Conservation (phyloP, 2,329 filamentous ascomycete genomes). For the Talaromyces sp. region DNA sequence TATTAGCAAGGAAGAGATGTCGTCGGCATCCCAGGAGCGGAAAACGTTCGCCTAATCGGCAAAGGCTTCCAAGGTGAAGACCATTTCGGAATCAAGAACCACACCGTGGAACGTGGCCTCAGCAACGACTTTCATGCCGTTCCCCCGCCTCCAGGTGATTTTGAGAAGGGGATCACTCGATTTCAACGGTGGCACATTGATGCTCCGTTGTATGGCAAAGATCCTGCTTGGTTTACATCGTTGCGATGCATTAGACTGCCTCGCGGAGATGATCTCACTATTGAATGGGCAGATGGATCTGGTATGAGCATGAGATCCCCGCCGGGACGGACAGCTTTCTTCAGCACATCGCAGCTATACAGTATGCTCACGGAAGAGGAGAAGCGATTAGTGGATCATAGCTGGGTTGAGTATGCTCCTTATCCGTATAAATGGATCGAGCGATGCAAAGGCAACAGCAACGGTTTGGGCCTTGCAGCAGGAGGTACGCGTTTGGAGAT, state of each 20-base stretch:
- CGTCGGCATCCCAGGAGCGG: conserved; percentile 15
- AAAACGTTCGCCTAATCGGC: conserved; percentile 16
- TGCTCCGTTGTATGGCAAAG: conserved; percentile 43
- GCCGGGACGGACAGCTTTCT: conserved; percentile 9
- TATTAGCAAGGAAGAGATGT: conserved; percentile 16
- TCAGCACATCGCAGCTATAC: conserved; percentile 16
- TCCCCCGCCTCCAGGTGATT: conserved; percentile 33
- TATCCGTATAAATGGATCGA: conserved; percentile 47
- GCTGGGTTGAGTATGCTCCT: conserved; percentile 48
- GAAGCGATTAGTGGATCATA: conserved; percentile 41
- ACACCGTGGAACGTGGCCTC: conserved; percentile 10
- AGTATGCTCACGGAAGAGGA: conserved; percentile 43
- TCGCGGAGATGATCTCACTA: conserved; percentile 33
- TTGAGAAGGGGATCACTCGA: conserved; percentile 42
- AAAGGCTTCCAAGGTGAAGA: conserved; percentile 15
- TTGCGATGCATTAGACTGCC: conserved; percentile 42
- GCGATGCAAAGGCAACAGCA: conserved; percentile 40
- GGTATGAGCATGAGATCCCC: conserved; percentile 12
- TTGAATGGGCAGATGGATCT: conserved; percentile 44
- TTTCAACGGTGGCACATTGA: conserved; percentile 53
- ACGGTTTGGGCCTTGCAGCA: conserved; percentile 38
- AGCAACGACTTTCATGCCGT: conserved; percentile 40
- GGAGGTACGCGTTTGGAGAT: not conserved
- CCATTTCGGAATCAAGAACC: conserved; percentile 16
- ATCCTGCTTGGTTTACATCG: conserved; percentile 45